phyloP scores from a whole-genome alignment of 2,329 filamentous ascomycete species.

The Chaetomium olivaceum region DNA sequence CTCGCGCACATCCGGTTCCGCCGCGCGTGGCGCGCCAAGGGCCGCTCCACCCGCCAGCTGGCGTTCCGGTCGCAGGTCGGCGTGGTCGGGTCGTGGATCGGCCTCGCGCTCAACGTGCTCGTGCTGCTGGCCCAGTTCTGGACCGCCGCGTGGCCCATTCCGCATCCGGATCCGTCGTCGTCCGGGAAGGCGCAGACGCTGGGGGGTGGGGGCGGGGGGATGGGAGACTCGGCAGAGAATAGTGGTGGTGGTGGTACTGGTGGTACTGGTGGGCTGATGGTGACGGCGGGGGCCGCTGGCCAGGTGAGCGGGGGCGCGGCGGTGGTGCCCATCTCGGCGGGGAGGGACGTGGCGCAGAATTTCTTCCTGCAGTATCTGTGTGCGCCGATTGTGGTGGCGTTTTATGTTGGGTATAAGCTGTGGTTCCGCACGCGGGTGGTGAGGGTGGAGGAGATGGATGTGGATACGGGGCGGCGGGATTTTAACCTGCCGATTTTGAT shows the following conservation, averaged over 20 bases:
- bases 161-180: not conserved
- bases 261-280: not conserved
- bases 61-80: conserved; percentile 81
- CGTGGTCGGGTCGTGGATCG: conserved; percentile 76
- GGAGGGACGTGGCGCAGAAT: conserved; percentile 53
- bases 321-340: conserved; percentile 34
- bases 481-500: conserved; percentile 78
- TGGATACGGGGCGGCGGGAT: conserved; percentile 81
- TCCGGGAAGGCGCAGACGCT: not conserved
- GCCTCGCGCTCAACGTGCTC: conserved; percentile 71
- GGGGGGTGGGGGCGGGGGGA: no score
- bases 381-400: conserved; percentile 65
- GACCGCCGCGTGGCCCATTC: conserved; percentile 76
- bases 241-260: not conserved
- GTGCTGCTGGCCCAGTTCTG: conserved; percentile 86
- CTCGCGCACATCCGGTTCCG: conserved; percentile 93
- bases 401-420: conserved; percentile 75
- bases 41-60: conserved; percentile 72
- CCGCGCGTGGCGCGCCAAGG: conserved; percentile 69
- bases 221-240: not conserved
- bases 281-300: not conserved
- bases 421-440: conserved; percentile 70
- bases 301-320: not conserved
- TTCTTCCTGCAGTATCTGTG: conserved; percentile 77
- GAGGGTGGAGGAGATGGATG: conserved; percentile 73